A percentile compares a stretch with the other conserved stretches of the same genome.
phyloP scores from a whole-genome alignment of 1,284 basidiomycete species.

The Trametes pubescens region DNA sequence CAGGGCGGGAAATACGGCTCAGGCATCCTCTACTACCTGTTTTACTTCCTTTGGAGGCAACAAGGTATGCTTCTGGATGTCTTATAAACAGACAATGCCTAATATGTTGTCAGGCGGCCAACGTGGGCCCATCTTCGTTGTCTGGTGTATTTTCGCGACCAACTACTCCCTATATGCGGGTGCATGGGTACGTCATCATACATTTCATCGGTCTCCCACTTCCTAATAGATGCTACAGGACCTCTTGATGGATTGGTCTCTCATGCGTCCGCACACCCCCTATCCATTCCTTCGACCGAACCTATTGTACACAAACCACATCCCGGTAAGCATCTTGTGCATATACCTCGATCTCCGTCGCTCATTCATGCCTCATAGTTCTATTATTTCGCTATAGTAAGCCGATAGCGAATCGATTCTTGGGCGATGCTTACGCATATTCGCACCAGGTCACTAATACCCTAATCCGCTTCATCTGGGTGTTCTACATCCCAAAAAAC shows the following conservation, averaged over 20 bases:
- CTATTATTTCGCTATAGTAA: conserved; percentile 80
- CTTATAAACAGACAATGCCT: background rate
- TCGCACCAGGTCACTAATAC: conserved; percentile 69
- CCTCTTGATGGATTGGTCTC: conserved; percentile 83
- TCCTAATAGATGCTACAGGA: conserved; percentile 56
- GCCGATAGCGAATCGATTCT: conserved; percentile 22
- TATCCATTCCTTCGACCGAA: conserved; percentile 80
- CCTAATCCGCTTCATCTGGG: conserved; percentile 83
- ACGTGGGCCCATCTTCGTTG: conserved; percentile 59
- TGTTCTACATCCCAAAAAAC: conserved; percentile 74
- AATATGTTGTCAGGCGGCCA: conserved; percentile 40
- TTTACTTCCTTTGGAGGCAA: conserved; percentile 80
- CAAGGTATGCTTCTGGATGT: conserved; percentile 51
- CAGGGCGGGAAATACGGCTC: conserved; percentile 84
- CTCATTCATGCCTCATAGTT: conserved; percentile 49
- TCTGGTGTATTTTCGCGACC: conserved; percentile 71
- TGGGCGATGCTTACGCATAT: background rate
- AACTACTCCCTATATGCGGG: conserved; percentile 77
- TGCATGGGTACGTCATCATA: conserved; percentile 69
- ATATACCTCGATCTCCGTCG: background rate
- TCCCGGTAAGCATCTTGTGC: conserved; percentile 55
- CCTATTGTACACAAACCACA: conserved; percentile 70
- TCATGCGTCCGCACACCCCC: conserved; percentile 66
- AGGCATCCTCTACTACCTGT: conserved; percentile 69
- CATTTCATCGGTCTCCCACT: background rate